A percentile compares a stretch with the other conserved stretches of the same genome.
Evolutionary conservation across 2,329 filamentous ascomycete genomes (phyloP).

Genomic region (Cadophora luteo-olivacea): DNA sequence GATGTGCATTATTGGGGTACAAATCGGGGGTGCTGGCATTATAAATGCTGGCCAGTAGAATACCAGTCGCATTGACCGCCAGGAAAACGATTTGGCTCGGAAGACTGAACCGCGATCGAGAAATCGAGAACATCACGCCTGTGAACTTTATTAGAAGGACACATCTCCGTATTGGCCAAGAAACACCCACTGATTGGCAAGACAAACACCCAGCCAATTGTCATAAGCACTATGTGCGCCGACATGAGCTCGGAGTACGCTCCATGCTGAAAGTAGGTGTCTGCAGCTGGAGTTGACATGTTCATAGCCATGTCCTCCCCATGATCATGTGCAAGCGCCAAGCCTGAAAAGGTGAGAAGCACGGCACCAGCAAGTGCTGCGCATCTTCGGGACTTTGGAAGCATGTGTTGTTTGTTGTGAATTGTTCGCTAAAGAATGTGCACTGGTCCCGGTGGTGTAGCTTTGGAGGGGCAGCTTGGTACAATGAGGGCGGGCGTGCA

Average conservation of each 20-base stretch:
- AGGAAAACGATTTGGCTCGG: slow-evolving; percentile 73
- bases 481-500: background rate
- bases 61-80: slow-evolving; percentile 65
- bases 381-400: slow-evolving; percentile 15
- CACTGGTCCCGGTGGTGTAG: background rate
- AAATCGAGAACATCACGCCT: slow-evolving; percentile 81
- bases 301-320: slow-evolving; percentile 46
- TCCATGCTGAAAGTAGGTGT: slow-evolving; percentile 50
- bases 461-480: background rate
- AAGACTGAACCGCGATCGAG: slow-evolving; percentile 76
- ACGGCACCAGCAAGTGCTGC: slow-evolving; percentile 24
- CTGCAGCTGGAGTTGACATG: slow-evolving; percentile 33
- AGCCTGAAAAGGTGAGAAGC: slow-evolving; percentile 32
- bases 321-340: slow-evolving; percentile 35
- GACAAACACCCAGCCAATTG: slow-evolving; percentile 71
- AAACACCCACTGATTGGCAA: slow-evolving; percentile 68
- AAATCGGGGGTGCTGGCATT: slow-evolving; percentile 83
- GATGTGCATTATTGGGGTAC: slow-evolving; percentile 87
- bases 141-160: slow-evolving; percentile 1
- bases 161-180: background rate
- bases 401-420: slow-evolving; percentile 29
- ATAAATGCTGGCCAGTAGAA: slow-evolving; percentile 74
- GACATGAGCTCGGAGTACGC: slow-evolving; percentile 48
- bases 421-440: background rate
- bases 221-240: slow-evolving; percentile 73